Base-by-base conservation (phyloP, 106 monocot genomes). In the Apostasia ramifera region DNA sequence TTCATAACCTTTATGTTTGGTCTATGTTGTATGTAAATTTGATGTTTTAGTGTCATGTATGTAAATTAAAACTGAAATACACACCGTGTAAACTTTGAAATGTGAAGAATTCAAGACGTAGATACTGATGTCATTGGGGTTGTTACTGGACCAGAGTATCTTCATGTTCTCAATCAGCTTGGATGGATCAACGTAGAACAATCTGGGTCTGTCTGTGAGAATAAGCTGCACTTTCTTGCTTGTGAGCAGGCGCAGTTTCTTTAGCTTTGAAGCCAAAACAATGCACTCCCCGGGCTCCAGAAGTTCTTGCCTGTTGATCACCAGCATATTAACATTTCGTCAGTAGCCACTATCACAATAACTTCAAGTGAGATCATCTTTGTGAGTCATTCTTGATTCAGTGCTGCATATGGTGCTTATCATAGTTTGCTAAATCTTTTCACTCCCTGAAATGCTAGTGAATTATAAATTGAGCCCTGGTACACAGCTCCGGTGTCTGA, bases 191-290 rank as follows among this genome's bases (percentile, higher is more conserved):
- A 99, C 76, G 57, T 68, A 85, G 58, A 90, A 83, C 61, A 99
- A 66, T 68, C 85, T 93, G 12, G 87, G 86, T 69, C 83, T 98
- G 78, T 93, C 81, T 10, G 98, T 98, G 57, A 98, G 85, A 54
- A 98, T 90, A 51, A 98, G 81, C 60, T 93, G 87, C 38, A 99
- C 93, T 80, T 99, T 99, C 80, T 93, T 99, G 76, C 76, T 88
- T 65, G 82, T 83, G 62, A 99, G 67, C 64, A 79, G 90, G 38
- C 76, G 76, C 39, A 93, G 14, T 78, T 90, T 99, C 85, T 93
- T 99, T 71, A 99, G 42, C 70, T 79, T 88, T 48, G 93, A 90
- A 26, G 76, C 84, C 85, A 99, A 88, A 8, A 99, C 60, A 57
- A 99, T 72, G 6, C 83, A 57, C 76, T 93, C 98, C 12, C 98